These are phyloP conservation scores for Petunia hybrid DNA, from an alignment of 305 asterid species.

Conservation along the genomic window DNA sequence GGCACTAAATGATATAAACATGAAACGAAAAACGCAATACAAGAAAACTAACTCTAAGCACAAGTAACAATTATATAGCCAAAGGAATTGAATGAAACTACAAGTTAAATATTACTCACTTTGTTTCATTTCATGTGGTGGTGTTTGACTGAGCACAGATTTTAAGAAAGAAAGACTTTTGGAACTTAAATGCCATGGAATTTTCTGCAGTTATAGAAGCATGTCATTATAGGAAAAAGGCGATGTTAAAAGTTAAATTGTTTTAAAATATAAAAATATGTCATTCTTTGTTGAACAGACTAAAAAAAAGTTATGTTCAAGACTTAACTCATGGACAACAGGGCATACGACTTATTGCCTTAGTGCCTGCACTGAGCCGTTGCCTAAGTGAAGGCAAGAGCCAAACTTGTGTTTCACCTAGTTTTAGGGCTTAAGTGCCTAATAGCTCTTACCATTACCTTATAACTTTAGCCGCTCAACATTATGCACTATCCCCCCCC, in stretches of 20 bases:
- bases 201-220: too few relatives aligned
- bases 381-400: background rate
- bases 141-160: too few relatives aligned
- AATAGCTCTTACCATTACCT: background rate
- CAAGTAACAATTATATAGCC: background rate
- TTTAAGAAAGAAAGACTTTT: too few relatives aligned
- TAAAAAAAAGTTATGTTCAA: background rate
- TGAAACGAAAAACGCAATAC: background rate
- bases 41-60: background rate
- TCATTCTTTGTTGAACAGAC: too few relatives aligned
- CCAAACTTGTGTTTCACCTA: background rate
- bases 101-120: background rate
- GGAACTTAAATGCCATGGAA: too few relatives aligned
- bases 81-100: background rate
- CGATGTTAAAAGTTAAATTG: too few relatives aligned
- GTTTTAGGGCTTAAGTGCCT: background rate
- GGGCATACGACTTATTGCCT: background rate
- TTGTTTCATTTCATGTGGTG: background rate
- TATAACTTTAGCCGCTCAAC: background rate
- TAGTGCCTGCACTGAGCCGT: slow-evolving; percentile 1
- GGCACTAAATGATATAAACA: background rate
- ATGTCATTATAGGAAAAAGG: too few relatives aligned
- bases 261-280: too few relatives aligned
- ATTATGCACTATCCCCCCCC: background rate
- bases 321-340: background rate